Percentiles rank a stretch among this genome's conserved stretches.
Conservation (phyloP, 306 rosid genomes). For the Quercus variabilis region DNA sequence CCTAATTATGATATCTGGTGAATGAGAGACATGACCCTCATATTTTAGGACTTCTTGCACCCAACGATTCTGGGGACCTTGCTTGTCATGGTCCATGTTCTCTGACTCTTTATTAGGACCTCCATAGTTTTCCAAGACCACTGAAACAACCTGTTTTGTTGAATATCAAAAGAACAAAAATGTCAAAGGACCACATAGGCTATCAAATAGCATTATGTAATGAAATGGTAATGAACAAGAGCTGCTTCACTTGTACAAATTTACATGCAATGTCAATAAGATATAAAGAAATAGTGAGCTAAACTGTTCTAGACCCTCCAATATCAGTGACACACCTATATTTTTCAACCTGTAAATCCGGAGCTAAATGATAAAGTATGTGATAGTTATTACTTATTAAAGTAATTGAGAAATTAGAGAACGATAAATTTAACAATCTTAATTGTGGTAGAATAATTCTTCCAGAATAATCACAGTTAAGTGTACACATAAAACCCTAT, state of each 20-base stretch:
- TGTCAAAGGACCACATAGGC: slow-evolving; percentile 15
- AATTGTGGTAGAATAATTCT: background rate
- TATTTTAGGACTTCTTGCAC: slow-evolving; percentile 51
- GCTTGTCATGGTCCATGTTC: slow-evolving; percentile 28
- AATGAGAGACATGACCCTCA: slow-evolving; percentile 47
- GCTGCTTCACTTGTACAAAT: background rate
- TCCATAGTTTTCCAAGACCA: slow-evolving; percentile 82
- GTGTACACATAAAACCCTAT: background rate
- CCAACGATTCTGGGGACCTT: slow-evolving; percentile 42
- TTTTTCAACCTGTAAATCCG: background rate
- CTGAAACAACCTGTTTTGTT: slow-evolving; percentile 70
- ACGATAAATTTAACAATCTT: background rate
- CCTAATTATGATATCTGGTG: slow-evolving; percentile 39
- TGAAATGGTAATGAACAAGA: background rate
- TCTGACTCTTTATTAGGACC: slow-evolving; percentile 27
- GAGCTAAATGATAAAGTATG: background rate
- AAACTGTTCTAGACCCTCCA: background rate
- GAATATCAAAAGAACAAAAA: slow-evolving; percentile 8
- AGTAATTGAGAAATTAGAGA: background rate
- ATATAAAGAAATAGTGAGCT: background rate
- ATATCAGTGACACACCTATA: background rate
- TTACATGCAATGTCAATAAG: background rate
- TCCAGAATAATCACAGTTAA: background rate
- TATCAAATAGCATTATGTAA: slow-evolving; percentile 6
- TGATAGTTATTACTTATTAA: background rate